Percentiles rank a stretch among this genome's conserved stretches.
phyloP scores from a whole-genome alignment of 2,329 filamentous ascomycete species.

The Cytospora piceae region DNA sequence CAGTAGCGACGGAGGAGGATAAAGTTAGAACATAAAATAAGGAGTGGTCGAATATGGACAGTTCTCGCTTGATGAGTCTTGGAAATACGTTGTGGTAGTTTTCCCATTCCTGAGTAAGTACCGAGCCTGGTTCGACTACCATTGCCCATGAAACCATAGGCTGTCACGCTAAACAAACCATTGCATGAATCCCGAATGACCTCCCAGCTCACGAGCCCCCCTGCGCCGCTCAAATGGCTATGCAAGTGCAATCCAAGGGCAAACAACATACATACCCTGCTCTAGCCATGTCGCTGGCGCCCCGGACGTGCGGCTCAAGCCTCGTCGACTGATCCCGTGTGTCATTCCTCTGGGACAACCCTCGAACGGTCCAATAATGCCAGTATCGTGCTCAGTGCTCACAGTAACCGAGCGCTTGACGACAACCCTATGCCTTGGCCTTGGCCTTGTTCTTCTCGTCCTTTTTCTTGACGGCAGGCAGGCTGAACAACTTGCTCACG shows the following conservation, averaged over 20 bases:
- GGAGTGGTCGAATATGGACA: not conserved
- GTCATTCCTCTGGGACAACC: not conserved
- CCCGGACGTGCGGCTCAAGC: not conserved
- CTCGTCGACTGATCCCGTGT: not conserved
- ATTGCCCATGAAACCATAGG: not conserved
- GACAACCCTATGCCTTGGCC: not conserved
- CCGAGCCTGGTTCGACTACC: not conserved
- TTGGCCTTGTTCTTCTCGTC: constrained; percentile 37
- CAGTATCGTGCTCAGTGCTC: too few relatives aligned
- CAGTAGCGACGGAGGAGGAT: not conserved
- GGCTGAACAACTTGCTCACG: constrained; percentile 63
- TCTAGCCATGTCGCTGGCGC: not conserved
- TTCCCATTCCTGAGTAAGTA: not conserved
- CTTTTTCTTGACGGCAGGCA: constrained; percentile 70
- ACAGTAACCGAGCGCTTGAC: not conserved
- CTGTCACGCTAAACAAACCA: not conserved
- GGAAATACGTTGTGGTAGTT: not conserved
- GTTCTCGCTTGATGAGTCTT: not conserved
- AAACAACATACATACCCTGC: not conserved
- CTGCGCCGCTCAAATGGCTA: not conserved
- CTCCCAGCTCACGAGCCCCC: not conserved
- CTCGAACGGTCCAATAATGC: too few relatives aligned
- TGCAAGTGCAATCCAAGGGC: not conserved
- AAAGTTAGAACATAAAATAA: constrained; percentile 11
- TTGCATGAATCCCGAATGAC: not conserved